phyloP scores from a whole-genome alignment of 495 filamentous ascomycete genomes.

The Annulohypoxylon maeteangense region DNA sequence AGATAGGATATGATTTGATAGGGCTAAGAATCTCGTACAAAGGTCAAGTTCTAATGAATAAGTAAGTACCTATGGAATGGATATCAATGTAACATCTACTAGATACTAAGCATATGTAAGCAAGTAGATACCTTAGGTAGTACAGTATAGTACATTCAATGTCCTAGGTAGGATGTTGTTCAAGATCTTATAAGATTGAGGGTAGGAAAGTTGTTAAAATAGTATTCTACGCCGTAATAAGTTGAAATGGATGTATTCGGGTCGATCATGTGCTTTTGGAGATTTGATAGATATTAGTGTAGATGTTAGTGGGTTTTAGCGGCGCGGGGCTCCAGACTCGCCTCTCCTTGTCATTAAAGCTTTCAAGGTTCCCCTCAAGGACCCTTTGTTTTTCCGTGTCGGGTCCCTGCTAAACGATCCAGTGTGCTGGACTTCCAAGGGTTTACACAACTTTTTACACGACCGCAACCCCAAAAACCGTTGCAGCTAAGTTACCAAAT shows the following conservation, averaged over 20 bases:
- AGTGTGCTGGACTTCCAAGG: too few relatives aligned
- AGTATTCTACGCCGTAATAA: neutral
- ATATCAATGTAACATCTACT: too few relatives aligned
- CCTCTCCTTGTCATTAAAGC: conserved; percentile 1
- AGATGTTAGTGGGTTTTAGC: conserved; percentile 13
- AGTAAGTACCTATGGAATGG: too few relatives aligned
- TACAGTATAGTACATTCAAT: too few relatives aligned
- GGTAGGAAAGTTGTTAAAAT: conserved; percentile 10
- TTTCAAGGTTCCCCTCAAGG: conserved; percentile 6
- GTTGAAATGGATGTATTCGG: conserved; percentile 23
- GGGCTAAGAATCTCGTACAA: too few relatives aligned
- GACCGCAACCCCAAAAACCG: neutral
- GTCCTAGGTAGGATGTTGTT: conserved; percentile 9
- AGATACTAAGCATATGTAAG: too few relatives aligned
- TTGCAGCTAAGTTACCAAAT: conserved; percentile 7
- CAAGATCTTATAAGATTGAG: conserved; percentile 13
- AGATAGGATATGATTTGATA: neutral
- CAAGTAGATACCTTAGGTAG: too few relatives aligned
- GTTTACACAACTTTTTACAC: neutral
- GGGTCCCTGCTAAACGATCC: conserved; percentile 24
- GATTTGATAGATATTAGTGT: conserved; percentile 11
- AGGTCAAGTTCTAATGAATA: too few relatives aligned
- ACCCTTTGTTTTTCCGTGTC: neutral
- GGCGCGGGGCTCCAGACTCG: conserved; percentile 30
- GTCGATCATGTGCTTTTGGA: conserved; percentile 19